Evolutionary conservation across 768 basidiomycete genomes (phyloP), one percentile per base, ranked within the genome.

Genomic region (Tricholoma furcatifolium): DNA sequence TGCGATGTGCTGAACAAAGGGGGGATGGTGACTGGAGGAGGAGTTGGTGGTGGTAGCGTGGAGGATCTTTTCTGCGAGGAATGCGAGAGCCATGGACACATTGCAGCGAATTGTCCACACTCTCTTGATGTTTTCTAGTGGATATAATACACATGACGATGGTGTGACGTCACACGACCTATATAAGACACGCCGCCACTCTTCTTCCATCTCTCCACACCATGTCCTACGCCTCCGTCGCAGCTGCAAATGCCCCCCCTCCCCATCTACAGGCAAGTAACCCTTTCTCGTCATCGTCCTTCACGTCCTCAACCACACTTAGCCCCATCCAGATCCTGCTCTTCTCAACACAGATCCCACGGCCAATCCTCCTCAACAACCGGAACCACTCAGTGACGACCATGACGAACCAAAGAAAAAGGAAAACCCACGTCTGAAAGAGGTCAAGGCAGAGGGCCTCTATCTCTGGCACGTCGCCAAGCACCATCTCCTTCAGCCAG

Each of bases 91-190:
- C 77, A 80, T 47, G 92, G 91, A 7, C 92, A 94, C 66, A 63
- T 75, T 34, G 82, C 91, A 5, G 79, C 78, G 32, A 81, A 92
- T 55, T 95, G 93, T 63, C 91, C 91, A 36, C 83, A 92, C 67
- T 91, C 91, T 10, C 69, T 85, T 67, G 93, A 95, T 70, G 88
- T 94, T 52, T 95, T 94, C 71, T 94, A 70, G 73, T 40, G 27
- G 27, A 27, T 4, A 41, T 41, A 47, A 31, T 27, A 27, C 27
- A 56, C 36, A 52, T 53, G 57, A 59, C 52, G 49, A 6, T 11
- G 24, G 4, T 27, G 45, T 54, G 55, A 56, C 58, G 43, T 56
- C 57, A 62, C 24, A 23, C 30, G 18, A 14, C 11, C 18, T 42
- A 44, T 60, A 56, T 55, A 60, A 51, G 46, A 51, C 50, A 40